phyloP scores from a whole-genome alignment of 163 green algal genomes.

The Trebouxiophyceae sp. region DNA sequence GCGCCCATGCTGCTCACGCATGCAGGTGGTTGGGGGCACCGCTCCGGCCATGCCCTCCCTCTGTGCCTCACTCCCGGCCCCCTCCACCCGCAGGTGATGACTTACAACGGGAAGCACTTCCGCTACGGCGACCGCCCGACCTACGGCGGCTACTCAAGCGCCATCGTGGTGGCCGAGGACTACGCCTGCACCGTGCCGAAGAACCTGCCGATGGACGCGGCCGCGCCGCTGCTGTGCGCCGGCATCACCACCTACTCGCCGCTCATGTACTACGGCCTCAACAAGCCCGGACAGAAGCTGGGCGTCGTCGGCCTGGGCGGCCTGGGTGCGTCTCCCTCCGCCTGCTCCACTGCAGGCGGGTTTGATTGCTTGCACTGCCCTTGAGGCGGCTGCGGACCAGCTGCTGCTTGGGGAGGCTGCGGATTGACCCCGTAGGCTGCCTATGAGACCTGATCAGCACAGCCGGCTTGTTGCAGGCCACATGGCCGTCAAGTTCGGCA shows the following conservation, averaged over 20 bases:
- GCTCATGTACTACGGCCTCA: conserved; percentile 60
- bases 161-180: conserved; percentile 32
- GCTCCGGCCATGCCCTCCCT: too few relatives aligned
- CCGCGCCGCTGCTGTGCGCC: conserved; percentile 83
- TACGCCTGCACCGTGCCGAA: conserved; percentile 58
- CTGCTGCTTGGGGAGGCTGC: too few relatives aligned
- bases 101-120: conserved; percentile 36
- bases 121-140: conserved; percentile 19
- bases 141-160: conserved; percentile 55
- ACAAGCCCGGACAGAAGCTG: conserved; percentile 48
- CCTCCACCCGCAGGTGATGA: conserved; percentile 18
- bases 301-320: conserved; percentile 81
- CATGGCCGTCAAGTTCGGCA: conserved; percentile 72
- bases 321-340: too few relatives aligned
- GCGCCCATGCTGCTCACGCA: too few relatives aligned
- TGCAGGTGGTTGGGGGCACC: too few relatives aligned
- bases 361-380: too few relatives aligned
- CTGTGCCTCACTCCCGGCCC: too few relatives aligned
- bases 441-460: neutral
- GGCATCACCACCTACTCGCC: conserved; percentile 76
- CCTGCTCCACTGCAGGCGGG: too few relatives aligned
- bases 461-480: conserved; percentile 40
- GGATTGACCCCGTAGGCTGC: neutral
- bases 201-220: conserved; percentile 39
- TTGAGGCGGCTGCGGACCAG: neutral